Evolutionary conservation across 1,139 yeast species (phyloP), one percentile per base, ranked within the genome.

Genomic region (Taiozyma onychis): DNA sequence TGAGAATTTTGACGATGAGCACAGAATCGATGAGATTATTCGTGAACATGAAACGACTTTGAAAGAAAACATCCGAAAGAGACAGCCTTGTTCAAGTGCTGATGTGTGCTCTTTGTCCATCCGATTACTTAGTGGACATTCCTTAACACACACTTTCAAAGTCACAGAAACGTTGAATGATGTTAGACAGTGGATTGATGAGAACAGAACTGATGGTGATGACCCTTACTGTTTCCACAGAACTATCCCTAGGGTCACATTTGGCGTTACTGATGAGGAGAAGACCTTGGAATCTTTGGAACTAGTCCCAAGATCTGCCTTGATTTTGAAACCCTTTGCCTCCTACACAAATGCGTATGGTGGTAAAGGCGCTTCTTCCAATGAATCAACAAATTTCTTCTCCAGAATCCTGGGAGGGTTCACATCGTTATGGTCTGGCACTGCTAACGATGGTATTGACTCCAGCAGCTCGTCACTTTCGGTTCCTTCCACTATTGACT

Each of bases 121-220:
- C 32, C 72, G 83, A 53, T 64, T 80, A 24, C 70, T 82, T 52
- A 83, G 83, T 59, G 88, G 88, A 0, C 66, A 69, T 4, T 70
- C 81, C 0, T 55, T 81, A 4, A 71, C 66, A 51, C 74, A 76
- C 39, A 69, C 65, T 21, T 83, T 83, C 54, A 50, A 58, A 5
- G 54, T 72, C 0, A 52, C 67, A 24, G 75, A 77, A 24, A 73
- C 80, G 2, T 70, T 82, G 44, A 65, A 65, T 43, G 78, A 75
- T 48, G 90, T 85, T 6, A 73, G 93, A 48, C 64, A 62, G 21
- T 85, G 89, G 88, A 72, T 85, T 7, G 88, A 83, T 54, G 57
- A 57, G 7, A 75, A 76, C 53, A 69, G 83, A 49, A 73, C 74
- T 1, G 80, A 76, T 53, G 77, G 77, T 6, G 69, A 72, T 35